Percentiles rank a stretch among this genome's conserved stretches.
phyloP scores from a whole-genome alignment of 192 early-diverging fungal species.

The Phlyctochytrium bullatum region DNA sequence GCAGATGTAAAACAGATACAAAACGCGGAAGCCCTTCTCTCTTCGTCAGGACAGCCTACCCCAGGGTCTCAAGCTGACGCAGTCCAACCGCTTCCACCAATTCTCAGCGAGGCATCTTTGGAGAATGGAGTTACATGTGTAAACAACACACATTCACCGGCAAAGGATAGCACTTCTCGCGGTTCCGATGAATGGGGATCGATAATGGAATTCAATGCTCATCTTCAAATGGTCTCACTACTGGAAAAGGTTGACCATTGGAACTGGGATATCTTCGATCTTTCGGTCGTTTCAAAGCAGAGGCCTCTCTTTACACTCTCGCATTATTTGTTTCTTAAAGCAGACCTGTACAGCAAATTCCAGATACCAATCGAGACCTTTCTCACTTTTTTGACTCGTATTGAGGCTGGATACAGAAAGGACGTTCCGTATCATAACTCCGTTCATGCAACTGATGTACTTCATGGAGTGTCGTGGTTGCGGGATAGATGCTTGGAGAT shows the following conservation, averaged over 20 bases:
- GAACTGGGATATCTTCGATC: conserved; percentile 16
- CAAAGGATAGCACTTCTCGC: neutral
- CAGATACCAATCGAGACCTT: neutral
- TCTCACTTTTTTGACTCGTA: conserved; percentile 28
- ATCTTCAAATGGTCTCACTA: conserved; percentile 16
- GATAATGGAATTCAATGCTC: conserved; percentile 8
- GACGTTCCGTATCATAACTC: conserved; percentile 58
- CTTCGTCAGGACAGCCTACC: no score
- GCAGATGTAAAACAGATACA: no score
- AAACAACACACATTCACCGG: neutral
- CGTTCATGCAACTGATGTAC: conserved; percentile 53
- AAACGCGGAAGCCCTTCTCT: no score
- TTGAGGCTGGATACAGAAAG: conserved; percentile 45
- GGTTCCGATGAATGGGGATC: conserved; percentile 6
- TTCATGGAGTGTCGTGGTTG: conserved; percentile 30
- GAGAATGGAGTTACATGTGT: neutral
- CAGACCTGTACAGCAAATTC: conserved; percentile 42
- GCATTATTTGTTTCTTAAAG: conserved; percentile 30
- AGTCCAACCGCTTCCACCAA: neutral
- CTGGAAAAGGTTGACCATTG: conserved; percentile 18
- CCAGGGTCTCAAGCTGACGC: no score
- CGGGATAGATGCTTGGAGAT: conserved; percentile 1
- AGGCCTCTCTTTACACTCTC: conserved; percentile 20
- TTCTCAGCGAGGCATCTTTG: neutral
- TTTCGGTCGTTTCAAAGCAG: conserved; percentile 1